These are phyloP conservation scores for Coccomyxa sp. DNA, from an alignment of 139 green algal genomes.

Conservation along the genomic window DNA sequence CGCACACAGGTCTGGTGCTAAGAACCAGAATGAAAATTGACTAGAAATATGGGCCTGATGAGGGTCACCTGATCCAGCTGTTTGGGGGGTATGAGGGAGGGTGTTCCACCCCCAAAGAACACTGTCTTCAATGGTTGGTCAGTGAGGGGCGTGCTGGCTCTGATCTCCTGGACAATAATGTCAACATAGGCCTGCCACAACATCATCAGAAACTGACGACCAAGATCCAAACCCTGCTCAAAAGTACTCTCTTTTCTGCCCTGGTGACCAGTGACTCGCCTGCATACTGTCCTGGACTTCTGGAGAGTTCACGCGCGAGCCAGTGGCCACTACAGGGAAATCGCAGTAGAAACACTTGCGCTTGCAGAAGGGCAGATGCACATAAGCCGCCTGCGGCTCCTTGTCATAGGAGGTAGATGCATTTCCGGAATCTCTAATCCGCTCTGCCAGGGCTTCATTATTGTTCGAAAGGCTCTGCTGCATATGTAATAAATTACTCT, in stretches of 20 bases:
- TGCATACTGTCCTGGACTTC: slow-evolving; percentile 32
- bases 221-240: not conserved
- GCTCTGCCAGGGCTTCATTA: not conserved
- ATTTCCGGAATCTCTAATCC: not conserved
- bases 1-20: not conserved
- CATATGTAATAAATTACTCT: no score
- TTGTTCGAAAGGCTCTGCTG: no score
- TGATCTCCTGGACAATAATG: slow-evolving; percentile 65
- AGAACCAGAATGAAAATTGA: not conserved
- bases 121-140: slow-evolving; percentile 59
- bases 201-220: not conserved
- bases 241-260: not conserved
- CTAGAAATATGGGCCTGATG: slow-evolving; percentile 19
- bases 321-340: slow-evolving; percentile 83
- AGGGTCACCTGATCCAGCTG: slow-evolving; percentile 55
- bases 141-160: slow-evolving; percentile 20
- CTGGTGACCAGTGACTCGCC: not conserved
- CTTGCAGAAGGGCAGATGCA: slow-evolving; percentile 97
- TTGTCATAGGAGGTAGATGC: not conserved
- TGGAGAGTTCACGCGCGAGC: not conserved
- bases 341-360: slow-evolving; percentile 95
- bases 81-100: slow-evolving; percentile 76
- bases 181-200: slow-evolving; percentile 52
- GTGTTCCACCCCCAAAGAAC: slow-evolving; percentile 89
- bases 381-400: slow-evolving; percentile 55